Conservation (phyloP, 345 rosid genomes). For the Lepidium sativum region DNA sequence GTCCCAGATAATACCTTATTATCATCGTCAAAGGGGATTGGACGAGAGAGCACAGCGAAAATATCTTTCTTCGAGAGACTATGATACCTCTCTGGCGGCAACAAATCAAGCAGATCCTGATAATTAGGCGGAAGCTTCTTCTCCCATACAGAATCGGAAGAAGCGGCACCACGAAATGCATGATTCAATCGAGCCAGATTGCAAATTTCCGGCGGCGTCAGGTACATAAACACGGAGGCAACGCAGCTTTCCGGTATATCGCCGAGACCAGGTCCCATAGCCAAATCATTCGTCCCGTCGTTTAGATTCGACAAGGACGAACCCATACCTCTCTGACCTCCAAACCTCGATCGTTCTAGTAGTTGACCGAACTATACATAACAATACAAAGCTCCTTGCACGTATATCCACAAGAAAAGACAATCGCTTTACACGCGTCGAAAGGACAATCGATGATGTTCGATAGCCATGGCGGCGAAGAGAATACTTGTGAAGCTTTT, state of each 20-base stretch:
- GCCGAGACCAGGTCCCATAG: conserved; percentile 56
- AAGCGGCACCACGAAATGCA: conserved; percentile 85
- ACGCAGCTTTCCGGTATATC: conserved; percentile 96
- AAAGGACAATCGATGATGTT: background rate
- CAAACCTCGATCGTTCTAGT: background rate
- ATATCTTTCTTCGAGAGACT: conserved; percentile 66
- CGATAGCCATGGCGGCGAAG: background rate
- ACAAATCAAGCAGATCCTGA: conserved; percentile 72
- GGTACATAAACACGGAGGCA: conserved; percentile 71
- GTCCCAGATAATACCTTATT: conserved; percentile 41
- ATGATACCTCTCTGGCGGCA: conserved; percentile 62
- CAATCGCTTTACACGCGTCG: background rate
- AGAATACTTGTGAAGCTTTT: background rate
- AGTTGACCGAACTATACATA: conserved; percentile 23
- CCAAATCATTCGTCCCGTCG: conserved; percentile 49
- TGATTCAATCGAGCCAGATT: conserved; percentile 75
- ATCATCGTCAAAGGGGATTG: conserved; percentile 63
- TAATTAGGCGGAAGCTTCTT: conserved; percentile 73
- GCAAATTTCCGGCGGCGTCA: conserved; percentile 97
- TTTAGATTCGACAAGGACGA: conserved; percentile 70
- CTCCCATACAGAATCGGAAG: conserved; percentile 91
- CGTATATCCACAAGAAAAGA: background rate
- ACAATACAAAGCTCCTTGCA: conserved; percentile 1
- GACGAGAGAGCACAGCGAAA: conserved; percentile 77
- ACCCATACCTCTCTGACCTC: conserved; percentile 42